phyloP scores from a whole-genome alignment of 345 rosid species.

The Pistacia vera region DNA sequence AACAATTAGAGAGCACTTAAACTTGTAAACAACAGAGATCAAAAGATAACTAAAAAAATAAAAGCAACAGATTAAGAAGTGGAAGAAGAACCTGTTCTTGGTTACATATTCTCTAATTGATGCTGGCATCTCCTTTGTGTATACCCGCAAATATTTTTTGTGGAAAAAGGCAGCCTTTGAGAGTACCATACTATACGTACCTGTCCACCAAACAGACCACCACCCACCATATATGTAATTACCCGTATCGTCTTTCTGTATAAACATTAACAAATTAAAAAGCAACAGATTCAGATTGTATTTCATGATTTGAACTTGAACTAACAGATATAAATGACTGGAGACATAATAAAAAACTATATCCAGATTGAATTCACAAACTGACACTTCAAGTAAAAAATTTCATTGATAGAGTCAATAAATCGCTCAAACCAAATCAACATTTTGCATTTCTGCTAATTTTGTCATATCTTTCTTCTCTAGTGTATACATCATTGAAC shows the following conservation, averaged over 20 bases:
- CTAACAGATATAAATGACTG: background rate
- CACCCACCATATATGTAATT: slow-evolving; percentile 79
- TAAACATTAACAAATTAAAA: slow-evolving; percentile 9
- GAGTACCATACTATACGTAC: slow-evolving; percentile 92
- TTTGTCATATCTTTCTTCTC: background rate
- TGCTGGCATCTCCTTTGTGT: slow-evolving; percentile 84
- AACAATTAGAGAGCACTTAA: slow-evolving; percentile 28
- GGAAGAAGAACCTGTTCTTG: slow-evolving; percentile 64
- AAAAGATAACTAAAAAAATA: background rate
- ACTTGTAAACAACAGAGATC: slow-evolving; percentile 2
- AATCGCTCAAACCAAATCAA: background rate
- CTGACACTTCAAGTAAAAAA: background rate
- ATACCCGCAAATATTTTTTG: slow-evolving; percentile 80
- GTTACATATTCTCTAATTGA: slow-evolving; percentile 70
- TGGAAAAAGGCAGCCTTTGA: slow-evolving; percentile 98
- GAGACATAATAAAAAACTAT: background rate
- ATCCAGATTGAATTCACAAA: slow-evolving; percentile 5
- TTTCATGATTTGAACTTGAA: background rate
- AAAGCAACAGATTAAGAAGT: background rate
- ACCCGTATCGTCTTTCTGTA: slow-evolving; percentile 59
- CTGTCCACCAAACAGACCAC: slow-evolving; percentile 99
- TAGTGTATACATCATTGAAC: background rate
- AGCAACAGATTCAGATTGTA: background rate
- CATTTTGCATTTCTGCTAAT: background rate
- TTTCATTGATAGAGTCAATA: background rate